Evolutionary conservation across 192 early-diverging fungal species (phyloP).

Genomic region (Martensiomyces pterosporus): DNA sequence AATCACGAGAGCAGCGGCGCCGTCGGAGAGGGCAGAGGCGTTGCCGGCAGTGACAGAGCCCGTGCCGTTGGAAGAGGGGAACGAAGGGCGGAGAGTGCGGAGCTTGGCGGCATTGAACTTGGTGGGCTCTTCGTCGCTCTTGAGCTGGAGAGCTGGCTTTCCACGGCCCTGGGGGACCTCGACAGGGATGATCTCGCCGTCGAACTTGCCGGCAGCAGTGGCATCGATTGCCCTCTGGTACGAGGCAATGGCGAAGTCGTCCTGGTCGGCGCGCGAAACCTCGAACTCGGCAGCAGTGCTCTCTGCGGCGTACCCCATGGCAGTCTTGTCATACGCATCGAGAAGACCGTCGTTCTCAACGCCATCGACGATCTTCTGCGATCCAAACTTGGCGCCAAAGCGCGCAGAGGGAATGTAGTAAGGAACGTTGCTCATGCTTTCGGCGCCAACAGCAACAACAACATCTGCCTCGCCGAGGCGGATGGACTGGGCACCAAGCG

Average conservation of each 20-base stretch:
- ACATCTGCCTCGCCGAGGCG: conserved; percentile 67
- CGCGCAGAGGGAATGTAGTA: conserved; percentile 77
- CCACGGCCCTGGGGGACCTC: conserved; percentile 65
- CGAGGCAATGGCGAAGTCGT: conserved; percentile 68
- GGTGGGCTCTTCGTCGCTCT: conserved; percentile 60
- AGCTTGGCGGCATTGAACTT: conserved; percentile 85
- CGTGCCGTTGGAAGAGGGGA: conserved; percentile 59
- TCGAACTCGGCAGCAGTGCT: conserved; percentile 71
- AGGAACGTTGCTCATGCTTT: conserved; percentile 81
- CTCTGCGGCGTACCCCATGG: conserved; percentile 81
- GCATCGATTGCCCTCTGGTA: conserved; percentile 76
- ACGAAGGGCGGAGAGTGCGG: conserved; percentile 81
- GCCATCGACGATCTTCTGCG: conserved; percentile 68
- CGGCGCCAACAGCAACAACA: conserved; percentile 70
- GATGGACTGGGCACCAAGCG: conserved; percentile 71
- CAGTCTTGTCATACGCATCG: conserved; percentile 67
- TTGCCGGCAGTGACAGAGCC: conserved; percentile 94
- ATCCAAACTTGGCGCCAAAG: conserved; percentile 73
- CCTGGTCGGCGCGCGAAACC: conserved; percentile 79
- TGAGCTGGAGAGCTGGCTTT: conserved; percentile 58
- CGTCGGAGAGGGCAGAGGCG: conserved; percentile 76
- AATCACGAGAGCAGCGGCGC: conserved; percentile 71
- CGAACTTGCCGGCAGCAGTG: conserved; percentile 55
- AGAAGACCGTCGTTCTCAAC: conserved; percentile 71
- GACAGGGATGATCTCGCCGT: conserved; percentile 67